Percentiles rank a stretch among this genome's conserved stretches.
Evolutionary conservation across 179 eudicot species (phyloP).

Genomic region (Silene coronaria): DNA sequence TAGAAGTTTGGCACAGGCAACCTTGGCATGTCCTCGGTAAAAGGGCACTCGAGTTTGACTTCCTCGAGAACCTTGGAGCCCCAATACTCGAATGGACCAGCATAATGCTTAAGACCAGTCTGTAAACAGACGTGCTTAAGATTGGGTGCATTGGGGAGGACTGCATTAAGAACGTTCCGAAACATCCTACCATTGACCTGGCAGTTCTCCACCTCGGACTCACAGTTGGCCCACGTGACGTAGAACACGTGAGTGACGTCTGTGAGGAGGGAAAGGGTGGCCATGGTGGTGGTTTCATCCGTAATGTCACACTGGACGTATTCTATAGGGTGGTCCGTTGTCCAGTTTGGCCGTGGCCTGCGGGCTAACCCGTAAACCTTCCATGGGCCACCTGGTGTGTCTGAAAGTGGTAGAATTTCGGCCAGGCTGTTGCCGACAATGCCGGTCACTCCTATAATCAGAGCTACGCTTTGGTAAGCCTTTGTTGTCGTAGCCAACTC

Average conservation of each 20-base stretch:
- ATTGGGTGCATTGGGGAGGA: conserved; percentile 26
- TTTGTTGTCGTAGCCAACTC: conserved; percentile 11
- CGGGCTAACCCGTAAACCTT: conserved; percentile 46
- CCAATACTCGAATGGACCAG: conserved; percentile 24
- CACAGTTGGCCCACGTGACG: conserved; percentile 37
- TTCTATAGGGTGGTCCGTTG: conserved; percentile 35
- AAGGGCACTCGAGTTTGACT: conserved; percentile 27
- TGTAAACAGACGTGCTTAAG: conserved; percentile 35
- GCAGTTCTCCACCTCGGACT: conserved; percentile 22
- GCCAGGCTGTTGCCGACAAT: conserved; percentile 46
- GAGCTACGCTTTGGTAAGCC: conserved; percentile 35
- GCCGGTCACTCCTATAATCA: conserved; percentile 41
- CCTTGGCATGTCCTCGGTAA: conserved; percentile 34
- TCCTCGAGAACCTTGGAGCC: conserved; percentile 1
- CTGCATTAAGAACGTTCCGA: conserved; percentile 26
- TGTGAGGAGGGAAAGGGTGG: conserved; percentile 34
- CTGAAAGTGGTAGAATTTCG: conserved; percentile 43
- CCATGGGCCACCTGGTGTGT: conserved; percentile 51
- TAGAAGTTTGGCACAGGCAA: conserved; percentile 34
- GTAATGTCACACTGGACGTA: conserved; percentile 46
- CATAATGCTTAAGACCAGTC: conserved; percentile 35
- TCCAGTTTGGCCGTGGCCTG: conserved; percentile 39
- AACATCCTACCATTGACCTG: conserved; percentile 32
- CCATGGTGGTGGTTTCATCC: conserved; percentile 20
- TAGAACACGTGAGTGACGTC: conserved; percentile 45